Base-by-base conservation (phyloP, 345 rosid species). In the Bretschneidera sinensis region DNA sequence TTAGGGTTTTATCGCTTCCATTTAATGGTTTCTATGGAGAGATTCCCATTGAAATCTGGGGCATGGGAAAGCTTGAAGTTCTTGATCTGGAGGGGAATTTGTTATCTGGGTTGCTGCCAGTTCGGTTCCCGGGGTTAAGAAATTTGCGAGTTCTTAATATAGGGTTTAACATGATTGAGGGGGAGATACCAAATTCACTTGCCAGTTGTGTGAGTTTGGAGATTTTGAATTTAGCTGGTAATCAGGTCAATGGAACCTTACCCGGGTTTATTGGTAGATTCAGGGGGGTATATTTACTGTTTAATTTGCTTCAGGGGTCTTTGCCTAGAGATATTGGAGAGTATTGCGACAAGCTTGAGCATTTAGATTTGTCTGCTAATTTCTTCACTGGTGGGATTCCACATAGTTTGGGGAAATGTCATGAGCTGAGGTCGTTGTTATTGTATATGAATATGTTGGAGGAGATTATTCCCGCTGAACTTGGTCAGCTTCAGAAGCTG, bases 41-140 rank as follows among this genome's bases (percentile, higher is more conserved):
- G 63, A 71, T 91, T 66, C 92, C 96, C 39, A 22, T 53, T 22
- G 92, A 79, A 71, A 72, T 91, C 28, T 88, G 95, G 95, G 78
- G 70, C 9, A 81, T 91, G 95, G 74, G 79, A 64, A 88, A 83
- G 74, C 73, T 91, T 48, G 90, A 88, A 67, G 85, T 91, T 54
- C 80, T 91, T 78, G 98, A 91, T 85, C 83, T 91, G n/a, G 98
- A 91, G 67, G 96, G 91, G n/a, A 86, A 87, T n/a, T n/a, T n/a
- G n/a, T n/a, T n/a, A n/a, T n/a, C n/a, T n/a, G n/a, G n/a, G n/a
- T n/a, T n/a, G n/a, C 80, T 88, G 66, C 96, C 98, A 2, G 60
- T 54, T 66, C 59, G 66, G 4, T 71, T 83, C 65, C 22, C 65
- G 0, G 87, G 88, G 63, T 66, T 84, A 45, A 78, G 78, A 67